Base-by-base conservation (phyloP, 1,284 basidiomycete genomes). In the Mycosarcoma maydis region DNA sequence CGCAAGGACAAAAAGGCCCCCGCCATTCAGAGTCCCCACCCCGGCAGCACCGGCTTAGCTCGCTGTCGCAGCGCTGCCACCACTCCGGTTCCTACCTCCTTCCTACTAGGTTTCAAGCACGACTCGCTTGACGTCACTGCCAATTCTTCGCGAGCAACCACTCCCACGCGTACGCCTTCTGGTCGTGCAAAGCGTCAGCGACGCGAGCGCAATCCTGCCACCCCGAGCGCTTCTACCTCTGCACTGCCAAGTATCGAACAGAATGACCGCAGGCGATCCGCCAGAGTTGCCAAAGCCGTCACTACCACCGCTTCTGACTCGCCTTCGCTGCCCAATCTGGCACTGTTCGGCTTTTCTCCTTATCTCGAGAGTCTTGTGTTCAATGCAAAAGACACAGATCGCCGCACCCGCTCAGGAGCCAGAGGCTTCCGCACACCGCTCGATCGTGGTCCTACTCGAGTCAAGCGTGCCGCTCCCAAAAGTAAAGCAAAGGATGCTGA, bases 351-450 rank as follows among this genome's bases (percentile, higher is more conserved):
- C 44, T 70, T 70, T 24, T 70, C 67, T 17, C 67, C 61, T 3
- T 70, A 49, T 34, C 57, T 70, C 39, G 67, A 70, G 46, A 60
- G 60, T n/a, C 67, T 70, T 6, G 49, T 70, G 10, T 46, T 70
- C 45, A 57, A 55, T 26, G 49, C 56, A 29, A 59, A 64, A 24
- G 61, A 70, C 22, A 52, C 56, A 6, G 67, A 70, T 44, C 59
- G 67, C 11, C 52, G 61, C 10, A 70, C 67, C 2, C 43, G 67
- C 20, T 57, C 57, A 0, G 67, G 61, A 14, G 57, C 17, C 11
- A 55, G 67, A 45, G 38, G 45, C 11, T 38, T 52, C 0, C 67
- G 67, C 11, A 50, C 65, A 6, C 17, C 41, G 7, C 22, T 54
- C 44, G 66, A 64, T 11, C 59, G 55, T 17, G 55, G 55, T 4